Evolutionary conservation across 2,329 filamentous ascomycete species (phyloP).

Genomic region (Cercospora sojina): DNA sequence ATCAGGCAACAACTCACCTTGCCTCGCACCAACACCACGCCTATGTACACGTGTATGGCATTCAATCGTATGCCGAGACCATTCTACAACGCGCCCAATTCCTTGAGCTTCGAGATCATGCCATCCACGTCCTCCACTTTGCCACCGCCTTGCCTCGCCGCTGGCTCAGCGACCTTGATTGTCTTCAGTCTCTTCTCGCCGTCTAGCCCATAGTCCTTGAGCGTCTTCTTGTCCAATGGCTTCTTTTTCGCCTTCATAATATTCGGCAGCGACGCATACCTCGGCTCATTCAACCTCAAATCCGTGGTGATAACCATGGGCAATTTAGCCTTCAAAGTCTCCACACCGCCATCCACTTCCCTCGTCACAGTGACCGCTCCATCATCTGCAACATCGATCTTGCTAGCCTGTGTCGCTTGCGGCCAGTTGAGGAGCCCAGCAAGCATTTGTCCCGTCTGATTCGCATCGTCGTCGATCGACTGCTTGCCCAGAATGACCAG

Average conservation of each 20-base stretch:
- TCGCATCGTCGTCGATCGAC: constrained; percentile 94
- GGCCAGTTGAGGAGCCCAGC: constrained; percentile 88
- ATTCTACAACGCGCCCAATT: constrained; percentile 79
- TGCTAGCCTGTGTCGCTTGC: constrained; percentile 90
- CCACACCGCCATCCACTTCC: constrained; percentile 93
- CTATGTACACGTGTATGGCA: constrained; percentile 12
- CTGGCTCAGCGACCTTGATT: constrained; percentile 85
- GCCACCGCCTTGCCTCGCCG: constrained; percentile 82
- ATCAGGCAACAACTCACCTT: constrained; percentile 14
- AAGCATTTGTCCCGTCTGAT: constrained; percentile 97
- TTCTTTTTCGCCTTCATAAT: constrained; percentile 99
- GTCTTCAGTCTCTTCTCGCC: constrained; percentile 77
- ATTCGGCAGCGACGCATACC: constrained; percentile 93
- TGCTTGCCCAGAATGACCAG: constrained; percentile 95
- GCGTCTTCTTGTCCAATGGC: constrained; percentile 86
- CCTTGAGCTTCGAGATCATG: constrained; percentile 91
- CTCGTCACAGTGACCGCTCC: constrained; percentile 69
- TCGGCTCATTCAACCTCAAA: constrained; percentile 87
- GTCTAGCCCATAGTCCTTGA: constrained; percentile 78
- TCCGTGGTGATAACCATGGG: constrained; percentile 96
- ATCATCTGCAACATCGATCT: constrained; percentile 73
- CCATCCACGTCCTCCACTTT: constrained; percentile 98
- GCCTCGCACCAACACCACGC: not conserved
- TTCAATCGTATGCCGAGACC: constrained; percentile 1
- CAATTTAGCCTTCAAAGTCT: constrained; percentile 81